phyloP scores from a whole-genome alignment of 2,329 filamentous ascomycete species.

The Sporothrix humicola region DNA sequence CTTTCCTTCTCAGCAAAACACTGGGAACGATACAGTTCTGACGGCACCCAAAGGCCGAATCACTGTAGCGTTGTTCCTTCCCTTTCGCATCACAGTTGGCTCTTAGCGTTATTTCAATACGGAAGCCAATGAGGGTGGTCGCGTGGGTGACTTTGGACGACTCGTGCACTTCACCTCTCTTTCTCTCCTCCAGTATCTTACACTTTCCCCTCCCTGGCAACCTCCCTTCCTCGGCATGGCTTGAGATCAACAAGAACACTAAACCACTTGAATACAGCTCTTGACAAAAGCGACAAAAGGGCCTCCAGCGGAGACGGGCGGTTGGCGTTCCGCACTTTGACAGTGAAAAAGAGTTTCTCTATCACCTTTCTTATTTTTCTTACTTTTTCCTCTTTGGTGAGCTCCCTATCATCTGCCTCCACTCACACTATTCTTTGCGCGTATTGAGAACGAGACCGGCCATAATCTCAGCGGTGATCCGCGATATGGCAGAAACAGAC shows the following conservation, averaged over 20 bases:
- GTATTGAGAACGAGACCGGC: conserved; percentile 1
- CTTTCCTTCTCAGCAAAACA: not conserved
- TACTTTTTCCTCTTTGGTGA: not conserved
- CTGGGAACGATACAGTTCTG: conserved; percentile 12
- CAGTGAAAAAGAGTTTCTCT: not conserved
- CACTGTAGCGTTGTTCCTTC: not conserved
- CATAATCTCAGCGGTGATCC: not conserved
- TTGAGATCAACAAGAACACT: not conserved
- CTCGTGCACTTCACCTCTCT: not conserved
- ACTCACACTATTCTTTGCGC: conserved; percentile 17
- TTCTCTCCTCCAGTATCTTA: not conserved
- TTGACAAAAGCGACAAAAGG: not conserved
- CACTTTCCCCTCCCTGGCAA: not conserved
- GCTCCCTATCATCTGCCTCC: not conserved
- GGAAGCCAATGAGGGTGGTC: conserved; percentile 11
- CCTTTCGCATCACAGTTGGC: not conserved
- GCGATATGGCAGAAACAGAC: not conserved
- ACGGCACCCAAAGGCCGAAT: not conserved
- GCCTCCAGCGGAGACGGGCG: conserved; percentile 11
- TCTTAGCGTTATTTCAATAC: not conserved
- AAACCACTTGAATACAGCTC: not conserved
- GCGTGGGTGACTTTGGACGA: not conserved
- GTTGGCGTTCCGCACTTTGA: conserved; percentile 14
- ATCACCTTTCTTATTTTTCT: not conserved
- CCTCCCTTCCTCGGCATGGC: not conserved